These are phyloP conservation scores for Nicotiana rustica DNA, from an alignment of 305 asterid species.

Conservation along the genomic window DNA sequence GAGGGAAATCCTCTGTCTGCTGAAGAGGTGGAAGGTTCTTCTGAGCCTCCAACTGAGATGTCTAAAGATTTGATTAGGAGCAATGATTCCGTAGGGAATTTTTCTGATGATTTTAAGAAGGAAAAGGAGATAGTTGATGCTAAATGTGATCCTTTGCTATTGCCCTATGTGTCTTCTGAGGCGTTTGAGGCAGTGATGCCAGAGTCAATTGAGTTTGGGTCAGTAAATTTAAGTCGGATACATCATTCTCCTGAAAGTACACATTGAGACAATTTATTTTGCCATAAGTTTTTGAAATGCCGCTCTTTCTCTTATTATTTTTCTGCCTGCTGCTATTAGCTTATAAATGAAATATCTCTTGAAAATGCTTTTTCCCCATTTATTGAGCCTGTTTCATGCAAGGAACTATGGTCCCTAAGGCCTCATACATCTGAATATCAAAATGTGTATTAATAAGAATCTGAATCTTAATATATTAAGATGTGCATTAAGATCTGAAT, in stretches of 20 bases:
- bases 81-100: neutral
- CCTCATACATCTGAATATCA: too few relatives aligned
- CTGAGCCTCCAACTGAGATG: slow-evolving; percentile 38
- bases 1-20: slow-evolving; percentile 31
- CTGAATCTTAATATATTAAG: too few relatives aligned
- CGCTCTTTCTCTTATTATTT: slow-evolving; percentile 42
- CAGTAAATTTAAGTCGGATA: slow-evolving; percentile 93
- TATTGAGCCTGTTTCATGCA: too few relatives aligned
- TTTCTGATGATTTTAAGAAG: slow-evolving; percentile 32
- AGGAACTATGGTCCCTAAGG: too few relatives aligned
- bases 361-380: too few relatives aligned
- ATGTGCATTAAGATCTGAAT: too few relatives aligned
- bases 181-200: slow-evolving; percentile 74
- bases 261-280: slow-evolving; percentile 90
- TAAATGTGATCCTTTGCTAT: slow-evolving; percentile 56
- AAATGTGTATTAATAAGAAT: too few relatives aligned
- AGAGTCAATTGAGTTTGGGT: slow-evolving; percentile 68
- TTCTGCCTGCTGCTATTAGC: slow-evolving; percentile 54
- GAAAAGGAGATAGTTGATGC: slow-evolving; percentile 53
- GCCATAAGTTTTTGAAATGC: slow-evolving; percentile 54
- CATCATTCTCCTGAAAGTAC: slow-evolving; percentile 99
- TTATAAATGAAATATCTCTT: slow-evolving; percentile 56
- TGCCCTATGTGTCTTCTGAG: slow-evolving; percentile 67
- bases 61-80: slow-evolving; percentile 38
- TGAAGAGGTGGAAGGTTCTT: slow-evolving; percentile 50